Conservation (phyloP, 2,329 filamentous ascomycete genomes). For the Chaetomiaceae sp. region DNA sequence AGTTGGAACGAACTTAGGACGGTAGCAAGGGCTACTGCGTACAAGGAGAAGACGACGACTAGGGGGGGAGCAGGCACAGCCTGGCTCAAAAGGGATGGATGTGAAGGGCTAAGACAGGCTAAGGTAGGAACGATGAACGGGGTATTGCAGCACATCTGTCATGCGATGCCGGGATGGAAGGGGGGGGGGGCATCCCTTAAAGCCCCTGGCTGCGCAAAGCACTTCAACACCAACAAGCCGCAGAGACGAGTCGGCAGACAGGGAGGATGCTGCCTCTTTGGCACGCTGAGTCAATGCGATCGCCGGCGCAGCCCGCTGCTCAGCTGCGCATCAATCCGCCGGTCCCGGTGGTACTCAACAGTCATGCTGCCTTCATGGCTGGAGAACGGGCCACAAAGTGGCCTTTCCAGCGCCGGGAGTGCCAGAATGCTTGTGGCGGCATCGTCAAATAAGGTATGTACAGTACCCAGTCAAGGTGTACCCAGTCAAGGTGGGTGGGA, state of each 20-base stretch:
- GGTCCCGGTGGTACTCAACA: neutral
- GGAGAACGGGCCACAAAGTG: slow-evolving; percentile 1
- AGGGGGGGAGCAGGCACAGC: slow-evolving; percentile 21
- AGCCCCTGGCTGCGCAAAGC: no score
- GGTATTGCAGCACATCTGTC: slow-evolving; percentile 9
- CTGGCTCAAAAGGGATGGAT: slow-evolving; percentile 10
- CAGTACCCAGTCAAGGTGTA: no score
- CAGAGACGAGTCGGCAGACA: no score
- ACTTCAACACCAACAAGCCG: slow-evolving; percentile 4
- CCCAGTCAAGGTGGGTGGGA: no score
- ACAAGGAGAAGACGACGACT: slow-evolving; percentile 11
- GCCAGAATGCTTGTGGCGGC: no score
- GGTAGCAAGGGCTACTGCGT: slow-evolving; percentile 1
- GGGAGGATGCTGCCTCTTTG: neutral
- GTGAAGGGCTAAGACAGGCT: neutral
- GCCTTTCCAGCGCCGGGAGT: no score
- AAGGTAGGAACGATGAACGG: slow-evolving; percentile 7
- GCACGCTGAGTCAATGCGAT: slow-evolving; percentile 12
- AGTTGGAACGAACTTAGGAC: slow-evolving; percentile 5
- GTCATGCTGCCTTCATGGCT: neutral
- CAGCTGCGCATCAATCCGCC: slow-evolving; percentile 19
- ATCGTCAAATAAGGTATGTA: no score
- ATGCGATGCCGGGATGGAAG: slow-evolving; percentile 10
- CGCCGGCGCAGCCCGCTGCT: slow-evolving; percentile 7
- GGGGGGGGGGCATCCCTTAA: slow-evolving; percentile 1